Evolutionary conservation across 2,329 filamentous ascomycete genomes (phyloP), one percentile per base, ranked within the genome.

Genomic region (Apiospora hydei): DNA sequence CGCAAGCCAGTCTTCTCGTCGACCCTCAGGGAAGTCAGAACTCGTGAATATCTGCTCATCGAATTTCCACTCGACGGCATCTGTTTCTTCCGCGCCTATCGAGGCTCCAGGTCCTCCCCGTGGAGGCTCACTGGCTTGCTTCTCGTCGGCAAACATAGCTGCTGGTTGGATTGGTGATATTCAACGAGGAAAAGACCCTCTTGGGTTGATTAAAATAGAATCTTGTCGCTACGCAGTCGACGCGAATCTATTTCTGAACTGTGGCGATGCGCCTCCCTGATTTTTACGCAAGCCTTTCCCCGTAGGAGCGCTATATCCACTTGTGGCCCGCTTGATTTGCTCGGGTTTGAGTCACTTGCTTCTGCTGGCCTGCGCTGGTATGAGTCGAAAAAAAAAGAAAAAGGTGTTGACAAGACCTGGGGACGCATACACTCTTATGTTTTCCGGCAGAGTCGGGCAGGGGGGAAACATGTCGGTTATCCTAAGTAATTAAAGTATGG

Each of bases 21-120:
- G 89, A 53, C 89, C 89, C 76, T 91, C 89, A 0, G 89, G 89
- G 72, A 90, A 90, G 74, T 88, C 86, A n/a, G 80, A 47, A 21
- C 2, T 18, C 46, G 18, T 18, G 44, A 7, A 80, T 18, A 67
- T 21, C 18, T 47, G 46, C 18, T 47, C 46, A 18, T 47, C 46
- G 34, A 8, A 8, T n/a, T 47, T 21, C 46, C 18, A n/a, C 18
- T 21, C 46, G 46, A 18, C 46, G 5, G 18, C 7, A 21, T 8
- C 7, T 21, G 46, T 47, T 8, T 21, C 46, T 47, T 47, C 46
- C 18, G 1, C 18, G 46, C 46, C 21, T 4, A 6, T 21, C 16
- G 21, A 18, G 8, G 46, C 46, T 47, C 21, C 46, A 0, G 46
- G 46, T 1, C 18, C 46, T 47, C 16, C 46, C 46, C 46, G 46